These are phyloP conservation scores for Neocatenulostroma microsporum DNA, from an alignment of 2,329 filamentous ascomycete species.

Conservation along the genomic window DNA sequence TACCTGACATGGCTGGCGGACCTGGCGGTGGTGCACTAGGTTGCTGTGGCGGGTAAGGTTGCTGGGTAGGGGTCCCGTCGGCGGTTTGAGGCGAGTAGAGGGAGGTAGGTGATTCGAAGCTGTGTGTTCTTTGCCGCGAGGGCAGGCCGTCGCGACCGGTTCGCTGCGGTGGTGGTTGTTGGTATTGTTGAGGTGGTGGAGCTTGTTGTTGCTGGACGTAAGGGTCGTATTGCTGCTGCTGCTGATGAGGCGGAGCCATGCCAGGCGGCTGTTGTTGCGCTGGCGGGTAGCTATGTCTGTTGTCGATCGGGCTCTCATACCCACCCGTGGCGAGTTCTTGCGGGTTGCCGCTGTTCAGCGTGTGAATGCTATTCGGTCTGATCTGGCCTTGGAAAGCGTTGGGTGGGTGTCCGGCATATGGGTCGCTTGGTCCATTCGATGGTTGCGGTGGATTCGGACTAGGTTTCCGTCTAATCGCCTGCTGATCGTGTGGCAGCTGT, in stretches of 20 bases:
- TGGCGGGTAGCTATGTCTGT: constrained; percentile 9
- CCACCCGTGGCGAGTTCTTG: constrained; percentile 42
- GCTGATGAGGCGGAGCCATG: no score
- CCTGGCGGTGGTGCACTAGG: constrained; percentile 26
- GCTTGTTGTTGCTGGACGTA: not conserved
- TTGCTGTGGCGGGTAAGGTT: constrained; percentile 16
- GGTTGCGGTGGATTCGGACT: constrained; percentile 20
- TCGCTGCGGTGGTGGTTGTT: constrained; percentile 14
- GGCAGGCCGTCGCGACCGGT: constrained; percentile 18
- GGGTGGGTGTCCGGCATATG: constrained; percentile 22
- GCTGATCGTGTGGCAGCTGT: constrained; percentile 7
- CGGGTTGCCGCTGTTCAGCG: constrained; percentile 33
- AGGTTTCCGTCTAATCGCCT: constrained; percentile 22
- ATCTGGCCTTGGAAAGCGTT: constrained; percentile 30
- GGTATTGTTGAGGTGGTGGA: constrained; percentile 11
- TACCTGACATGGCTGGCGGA: constrained; percentile 13
- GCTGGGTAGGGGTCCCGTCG: no score
- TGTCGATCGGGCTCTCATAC: constrained; percentile 42
- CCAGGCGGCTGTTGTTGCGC: constrained; percentile 16
- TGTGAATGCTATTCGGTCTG: constrained; percentile 32
- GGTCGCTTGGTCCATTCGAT: constrained; percentile 25
- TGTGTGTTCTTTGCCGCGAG: constrained; percentile 21
- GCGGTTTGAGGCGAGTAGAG: constrained; percentile 21
- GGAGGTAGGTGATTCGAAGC: constrained; percentile 24
- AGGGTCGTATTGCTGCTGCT: constrained; percentile 8